These are phyloP conservation scores for Effrenium voratum DNA, from an alignment of 73 alveolate species.

Conservation along the genomic window DNA sequence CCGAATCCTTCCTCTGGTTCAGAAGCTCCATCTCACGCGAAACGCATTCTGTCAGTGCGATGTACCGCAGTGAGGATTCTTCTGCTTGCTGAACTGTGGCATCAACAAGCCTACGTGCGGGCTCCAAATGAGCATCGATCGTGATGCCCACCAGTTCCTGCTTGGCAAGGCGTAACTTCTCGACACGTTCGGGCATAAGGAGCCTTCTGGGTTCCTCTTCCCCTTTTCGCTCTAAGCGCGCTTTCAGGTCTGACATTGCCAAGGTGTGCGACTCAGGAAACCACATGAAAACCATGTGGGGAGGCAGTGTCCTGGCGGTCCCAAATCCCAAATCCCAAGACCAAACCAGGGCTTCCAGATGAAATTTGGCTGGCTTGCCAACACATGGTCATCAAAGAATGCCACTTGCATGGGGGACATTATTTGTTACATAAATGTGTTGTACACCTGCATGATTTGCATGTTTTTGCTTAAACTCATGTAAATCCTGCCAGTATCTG, in stretches of 20 bases:
- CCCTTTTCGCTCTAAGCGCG: not conserved
- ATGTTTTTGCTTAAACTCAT: too few species aligned
- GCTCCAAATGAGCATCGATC: constrained; percentile 7
- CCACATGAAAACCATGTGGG: too few species aligned
- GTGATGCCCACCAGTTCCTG: not conserved
- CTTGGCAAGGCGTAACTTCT: not conserved
- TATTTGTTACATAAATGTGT: too few species aligned
- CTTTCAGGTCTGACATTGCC: not conserved
- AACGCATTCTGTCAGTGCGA: not conserved
- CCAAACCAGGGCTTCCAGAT: too few species aligned
- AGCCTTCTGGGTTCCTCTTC: not conserved
- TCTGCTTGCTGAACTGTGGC: not conserved
- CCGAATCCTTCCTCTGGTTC: not conserved
- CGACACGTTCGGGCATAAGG: constrained; percentile 5
- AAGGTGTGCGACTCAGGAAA: not conserved
- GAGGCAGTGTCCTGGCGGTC: too few species aligned
- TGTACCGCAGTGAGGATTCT: not conserved
- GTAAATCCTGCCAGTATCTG: too few species aligned
- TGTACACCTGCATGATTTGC: too few species aligned
- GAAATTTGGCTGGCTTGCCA: too few species aligned
- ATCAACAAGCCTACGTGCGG: constrained; percentile 7
- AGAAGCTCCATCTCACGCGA: constrained; percentile 19
- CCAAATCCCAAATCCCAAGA: too few species aligned
- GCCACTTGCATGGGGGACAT: too few species aligned
- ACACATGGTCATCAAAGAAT: too few species aligned